Base-by-base conservation (phyloP, 2,329 filamentous ascomycete species). In the Colletotrichum musae region DNA sequence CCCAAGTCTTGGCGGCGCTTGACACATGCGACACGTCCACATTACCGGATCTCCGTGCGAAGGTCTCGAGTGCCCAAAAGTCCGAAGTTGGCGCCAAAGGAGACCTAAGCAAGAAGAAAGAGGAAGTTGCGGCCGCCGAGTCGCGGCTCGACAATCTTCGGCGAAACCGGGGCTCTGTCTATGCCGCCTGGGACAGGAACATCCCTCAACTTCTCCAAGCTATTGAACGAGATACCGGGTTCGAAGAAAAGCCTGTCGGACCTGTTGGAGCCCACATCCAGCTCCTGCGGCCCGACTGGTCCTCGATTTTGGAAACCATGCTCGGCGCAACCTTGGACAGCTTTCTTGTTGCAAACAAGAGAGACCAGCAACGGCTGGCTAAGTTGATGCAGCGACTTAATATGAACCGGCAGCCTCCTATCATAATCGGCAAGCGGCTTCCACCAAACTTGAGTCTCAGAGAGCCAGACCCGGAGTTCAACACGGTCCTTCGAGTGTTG, bases 261-360 rank as follows among this genome's bases (percentile, higher is more conserved):
- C 96, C 96, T 0, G 84, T 98, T 15, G 96, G 95, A 36, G 84
- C 90, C 26, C 88, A 96, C 75, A 86, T 99, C 59, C 91, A 90
- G 72, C 83, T 99, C 26, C 82, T 90, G 43, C 91, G 95, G 73
- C 92, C 93, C 1, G 87, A 93, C 74, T 99, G 96, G 96, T 92
- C 92, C 1, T 87, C 89, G 0, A 90, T 97, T 51, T 80, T 99
- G 15, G 96, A 99, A 77, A 92, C 88, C 71, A 88, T 88, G 1
- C 86, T 97, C 53, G 93, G 93, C n/a, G 80, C 79, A 4, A 85
- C 83, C 0, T 82, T 98, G 39, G 92, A 90, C 71, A 90, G 88
- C 1, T 99, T 98, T 76, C 88, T 97, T 58, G 95, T 98, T 50
- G 91, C 89, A 6, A 94, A 85, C 78, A 94, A 93, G 75, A 80